Evolutionary conservation across 352 stramenopile species (phyloP).

Genomic region (Pythium oligandrum): DNA sequence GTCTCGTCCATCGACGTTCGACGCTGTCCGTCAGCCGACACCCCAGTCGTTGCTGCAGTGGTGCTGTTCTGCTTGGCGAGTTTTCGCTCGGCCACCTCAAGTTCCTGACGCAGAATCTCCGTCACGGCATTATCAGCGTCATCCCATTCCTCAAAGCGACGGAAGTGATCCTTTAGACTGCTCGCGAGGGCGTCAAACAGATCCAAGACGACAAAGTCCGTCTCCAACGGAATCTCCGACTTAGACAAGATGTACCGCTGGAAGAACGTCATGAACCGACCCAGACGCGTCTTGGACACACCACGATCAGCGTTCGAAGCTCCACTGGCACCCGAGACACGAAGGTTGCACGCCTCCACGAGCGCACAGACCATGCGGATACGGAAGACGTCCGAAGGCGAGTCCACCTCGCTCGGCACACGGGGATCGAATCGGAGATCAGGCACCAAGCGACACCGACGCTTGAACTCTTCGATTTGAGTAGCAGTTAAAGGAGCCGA

Average conservation of each 20-base stretch:
- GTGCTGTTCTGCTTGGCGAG: constrained; percentile 52
- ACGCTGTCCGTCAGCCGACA: constrained; percentile 1
- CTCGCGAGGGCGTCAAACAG: constrained; percentile 58
- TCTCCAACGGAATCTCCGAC: constrained; percentile 91
- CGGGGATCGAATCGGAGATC: constrained; percentile 84
- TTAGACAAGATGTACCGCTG: constrained; percentile 97
- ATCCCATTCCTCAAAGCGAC: constrained; percentile 71
- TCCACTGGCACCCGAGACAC: constrained; percentile 5
- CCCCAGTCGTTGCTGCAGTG: constrained; percentile 12
- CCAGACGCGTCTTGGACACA: constrained; percentile 81
- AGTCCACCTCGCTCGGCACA: constrained; percentile 87
- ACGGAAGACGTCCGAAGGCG: constrained; percentile 90
- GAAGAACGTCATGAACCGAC: constrained; percentile 91
- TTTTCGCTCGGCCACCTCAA: constrained; percentile 63
- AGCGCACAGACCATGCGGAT: constrained; percentile 93
- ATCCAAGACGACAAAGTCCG: constrained; percentile 89
- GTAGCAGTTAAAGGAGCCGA: constrained; percentile 15
- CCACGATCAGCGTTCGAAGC: constrained; percentile 63
- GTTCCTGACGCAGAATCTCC: constrained; percentile 49
- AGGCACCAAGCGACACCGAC: constrained; percentile 56
- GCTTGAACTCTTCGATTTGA: constrained; percentile 59
- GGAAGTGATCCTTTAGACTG: constrained; percentile 64
- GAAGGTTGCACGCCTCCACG: constrained; percentile 76
- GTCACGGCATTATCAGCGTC: constrained; percentile 58
- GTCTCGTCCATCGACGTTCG: constrained; percentile 20